Base-by-base conservation (phyloP, 2,329 filamentous ascomycete species). In the Clonostachys byssicola region DNA sequence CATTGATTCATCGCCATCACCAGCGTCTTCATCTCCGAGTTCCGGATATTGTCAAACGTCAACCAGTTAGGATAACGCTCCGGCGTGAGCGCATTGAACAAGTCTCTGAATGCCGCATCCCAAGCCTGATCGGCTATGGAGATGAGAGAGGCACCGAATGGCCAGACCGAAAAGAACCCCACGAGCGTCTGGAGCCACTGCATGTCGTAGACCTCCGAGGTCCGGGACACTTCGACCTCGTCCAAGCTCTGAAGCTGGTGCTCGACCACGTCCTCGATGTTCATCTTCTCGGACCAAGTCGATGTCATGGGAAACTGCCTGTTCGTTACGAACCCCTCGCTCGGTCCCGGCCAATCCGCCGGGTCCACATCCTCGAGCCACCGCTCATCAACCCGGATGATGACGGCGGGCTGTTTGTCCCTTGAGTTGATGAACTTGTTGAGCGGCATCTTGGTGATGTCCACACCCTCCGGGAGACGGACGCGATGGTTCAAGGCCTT, bases 51-150 rank as follows among this genome's bases (percentile, higher is more conserved):
- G 36, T 66, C 62, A 42, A 64, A 50, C 17, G 56, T 52, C 34
- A 67, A 47, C 63, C 63, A 66, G 48, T 63, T 66, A 9, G 64
- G 63, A 42, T 64, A 66, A 10, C 44, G 43, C 10, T 49, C 10
- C 36, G 51, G 53, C 2, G 50, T 56, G 6, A 60, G 44, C 5
- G 17, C 46, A 1, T 47, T 42, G 61, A 63, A 66, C 17, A 61
- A 40, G 9, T 54, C 44, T 8, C 42, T 13, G 45, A 53, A 60
- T 39, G 36, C 36, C 36, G 36, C 36, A n/a, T 39, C 17, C 17
- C 35, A 18, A 8, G 42, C 36, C 16, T 42, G 20, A n/a, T 18
- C 13, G 9, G 30, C 34, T 43, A 45, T 48, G 20, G 35, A n/a
- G 23, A 52, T 52, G 38, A 58, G 42, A 1, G 47, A 18, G 16